Evolutionary conservation across 2,329 filamentous ascomycete genomes (phyloP).

Genomic region (Teratosphaeria zuluensis): DNA sequence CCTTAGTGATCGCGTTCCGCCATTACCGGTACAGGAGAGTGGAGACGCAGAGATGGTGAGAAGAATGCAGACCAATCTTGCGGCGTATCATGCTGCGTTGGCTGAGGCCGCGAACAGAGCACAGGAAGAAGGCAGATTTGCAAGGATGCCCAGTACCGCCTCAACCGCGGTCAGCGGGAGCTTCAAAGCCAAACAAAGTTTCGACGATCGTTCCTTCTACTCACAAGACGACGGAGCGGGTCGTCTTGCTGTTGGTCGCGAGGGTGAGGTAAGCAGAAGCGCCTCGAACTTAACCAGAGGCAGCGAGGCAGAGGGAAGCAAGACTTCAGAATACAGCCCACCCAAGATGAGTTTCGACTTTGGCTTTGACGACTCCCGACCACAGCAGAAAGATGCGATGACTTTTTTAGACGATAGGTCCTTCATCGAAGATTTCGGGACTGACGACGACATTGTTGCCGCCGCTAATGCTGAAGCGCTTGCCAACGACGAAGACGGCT

Average conservation of each 20-base stretch:
- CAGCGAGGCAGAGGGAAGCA: constrained; percentile 5
- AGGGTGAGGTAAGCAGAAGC: constrained; percentile 15
- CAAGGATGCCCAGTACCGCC: constrained; percentile 33
- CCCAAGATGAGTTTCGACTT: constrained; percentile 27
- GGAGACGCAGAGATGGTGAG: constrained; percentile 25
- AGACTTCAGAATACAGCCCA: constrained; percentile 14
- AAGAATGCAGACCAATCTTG: constrained; percentile 46
- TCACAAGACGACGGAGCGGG: constrained; percentile 5
- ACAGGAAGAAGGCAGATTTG: constrained; percentile 65
- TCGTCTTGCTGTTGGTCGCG: constrained; percentile 11
- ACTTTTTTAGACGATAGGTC: constrained; percentile 13
- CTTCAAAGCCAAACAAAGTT: background rate
- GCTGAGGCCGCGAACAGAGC: constrained; percentile 73
- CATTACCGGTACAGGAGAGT: constrained; percentile 38
- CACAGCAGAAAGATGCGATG: constrained; percentile 24
- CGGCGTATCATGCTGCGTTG: constrained; percentile 73
- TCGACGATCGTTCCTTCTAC: constrained; percentile 9
- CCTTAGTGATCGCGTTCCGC: constrained; percentile 36
- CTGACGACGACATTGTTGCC: constrained; percentile 82
- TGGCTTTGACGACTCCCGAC: constrained; percentile 33
- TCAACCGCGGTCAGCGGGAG: constrained; percentile 5
- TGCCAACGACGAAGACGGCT: constrained; percentile 83
- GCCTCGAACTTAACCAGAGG: constrained; percentile 7
- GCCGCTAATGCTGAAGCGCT: constrained; percentile 90
- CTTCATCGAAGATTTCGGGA: constrained; percentile 25